Evolutionary conservation across 257 asterid genomes (phyloP), one percentile per base, ranked within the genome.

Genomic region (Lycium barbarum): DNA sequence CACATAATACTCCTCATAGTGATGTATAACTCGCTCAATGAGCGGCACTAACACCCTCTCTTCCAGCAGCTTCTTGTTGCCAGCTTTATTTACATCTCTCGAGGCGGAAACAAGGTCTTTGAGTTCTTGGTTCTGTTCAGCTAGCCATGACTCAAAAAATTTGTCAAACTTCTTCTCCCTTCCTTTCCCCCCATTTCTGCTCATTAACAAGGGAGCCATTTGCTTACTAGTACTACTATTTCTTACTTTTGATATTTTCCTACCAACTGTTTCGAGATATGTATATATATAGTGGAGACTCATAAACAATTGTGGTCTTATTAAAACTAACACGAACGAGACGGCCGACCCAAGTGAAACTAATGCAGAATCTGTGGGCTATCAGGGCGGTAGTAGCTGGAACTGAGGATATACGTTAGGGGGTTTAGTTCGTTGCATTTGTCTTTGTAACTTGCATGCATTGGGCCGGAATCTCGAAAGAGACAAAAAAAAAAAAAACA

Each of bases 1-100:
- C 47, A 35, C 49, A 84, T 92, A 92, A 86, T 94, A 94, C 14
- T 85, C 88, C 87, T 91, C 95, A 66, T 94, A 91, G 78, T 91
- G 98, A 7, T 81, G 53, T 8, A 90, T 22, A 1, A 92, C 96
- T 0, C 90, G 85, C 8, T 76, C 86, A 1, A 91, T 71, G 1
- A 91, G 85, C 0, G 87, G 83, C 1, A 81, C 61, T 2, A 86
- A 33, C 49, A 26, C 4, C 6, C 6, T 59, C 6, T 53, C 88
- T 35, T 88, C 84, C 5, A 62, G 7, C 73, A 8, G 33, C 51
- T 17, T 15, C 22, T 5, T 66, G 13, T 18, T 33, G 38, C 7
- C 58, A 80, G 8, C 81, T n/a, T 85, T 65, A 26, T 26, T 26
- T 26, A 26, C 33, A 26, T 26, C 33, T 26, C 33, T 26, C 33